Conservation (phyloP, 108 stramenopile genomes). For the Nitzschia sp. region DNA sequence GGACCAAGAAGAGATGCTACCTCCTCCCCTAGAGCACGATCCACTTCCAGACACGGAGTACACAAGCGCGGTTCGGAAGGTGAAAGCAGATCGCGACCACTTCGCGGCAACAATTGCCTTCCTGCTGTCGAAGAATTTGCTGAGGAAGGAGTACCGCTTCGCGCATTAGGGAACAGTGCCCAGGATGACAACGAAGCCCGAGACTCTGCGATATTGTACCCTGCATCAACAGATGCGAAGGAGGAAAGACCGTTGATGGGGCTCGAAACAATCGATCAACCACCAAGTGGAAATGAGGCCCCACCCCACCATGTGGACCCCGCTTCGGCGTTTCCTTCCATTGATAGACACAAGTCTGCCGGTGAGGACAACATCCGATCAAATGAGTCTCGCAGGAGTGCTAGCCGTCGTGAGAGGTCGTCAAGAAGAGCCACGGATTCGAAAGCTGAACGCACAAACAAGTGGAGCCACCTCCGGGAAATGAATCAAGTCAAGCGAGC, state of each 20-base stretch:
- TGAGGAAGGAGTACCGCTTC: too few relatives aligned
- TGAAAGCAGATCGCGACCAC: not conserved
- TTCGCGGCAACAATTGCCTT: not conserved
- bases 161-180: too few relatives aligned
- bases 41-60: constrained; percentile 4
- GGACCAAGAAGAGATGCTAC: not conserved
- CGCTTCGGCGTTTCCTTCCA: too few relatives aligned
- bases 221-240: too few relatives aligned
- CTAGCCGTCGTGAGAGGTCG: not conserved
- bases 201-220: too few relatives aligned
- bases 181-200: too few relatives aligned
- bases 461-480: constrained; percentile 1
- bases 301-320: too few relatives aligned
- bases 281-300: too few relatives aligned
- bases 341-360: not conserved
- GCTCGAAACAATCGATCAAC: too few relatives aligned
- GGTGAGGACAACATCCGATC: not conserved
- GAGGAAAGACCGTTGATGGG: too few relatives aligned
- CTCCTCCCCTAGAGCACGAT: constrained; percentile 1
- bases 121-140: too few relatives aligned
- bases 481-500: not conserved
- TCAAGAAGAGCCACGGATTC: not conserved
- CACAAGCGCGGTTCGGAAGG: not conserved
- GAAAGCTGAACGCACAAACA: not conserved
- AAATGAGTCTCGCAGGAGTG: not conserved